A percentile compares a stretch with the other conserved stretches of the same genome.
phyloP scores from a whole-genome alignment of 495 filamentous ascomycete species.

The Acidomyces sp. region DNA sequence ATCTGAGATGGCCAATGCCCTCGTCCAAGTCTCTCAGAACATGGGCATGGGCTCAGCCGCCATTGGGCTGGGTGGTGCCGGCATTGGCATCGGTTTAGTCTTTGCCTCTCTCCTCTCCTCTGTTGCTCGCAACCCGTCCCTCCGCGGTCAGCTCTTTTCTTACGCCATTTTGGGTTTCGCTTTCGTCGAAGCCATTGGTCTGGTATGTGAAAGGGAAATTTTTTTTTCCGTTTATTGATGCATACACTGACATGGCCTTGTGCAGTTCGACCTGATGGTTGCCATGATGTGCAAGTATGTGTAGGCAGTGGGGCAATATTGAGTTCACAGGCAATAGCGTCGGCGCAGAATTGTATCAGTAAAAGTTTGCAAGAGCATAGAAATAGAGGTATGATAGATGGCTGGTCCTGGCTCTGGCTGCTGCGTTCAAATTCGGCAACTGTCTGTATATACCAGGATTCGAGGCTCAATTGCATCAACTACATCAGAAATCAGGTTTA shows the following conservation, averaged over 20 bases:
- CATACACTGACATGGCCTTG: no score
- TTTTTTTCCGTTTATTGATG: no score
- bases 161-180: conserved; percentile 91
- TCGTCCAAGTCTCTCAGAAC: conserved; percentile 23
- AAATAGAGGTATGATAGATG: no score
- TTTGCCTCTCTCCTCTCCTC: conserved; percentile 73
- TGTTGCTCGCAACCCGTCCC: conserved; percentile 78
- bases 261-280: conserved; percentile 15
- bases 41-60: conserved; percentile 50
- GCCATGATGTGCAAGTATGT: conserved; percentile 22
- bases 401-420: no score
- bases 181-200: conserved; percentile 86
- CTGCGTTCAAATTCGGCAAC: no score
- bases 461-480: no score
- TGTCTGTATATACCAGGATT: no score
- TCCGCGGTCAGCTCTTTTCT: conserved; percentile 82
- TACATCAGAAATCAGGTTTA: no score
- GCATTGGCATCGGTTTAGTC: conserved; percentile 69
- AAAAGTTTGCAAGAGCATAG: conserved; percentile 1
- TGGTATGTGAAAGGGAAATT: conserved; percentile 31
- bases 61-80: conserved; percentile 67
- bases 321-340: neutral
- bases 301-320: conserved; percentile 1
- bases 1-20: conserved; percentile 22
- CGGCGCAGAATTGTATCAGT: conserved; percentile 1